Conservation (phyloP, 2,329 filamentous ascomycete genomes). For the Fusarium caatingaense region DNA sequence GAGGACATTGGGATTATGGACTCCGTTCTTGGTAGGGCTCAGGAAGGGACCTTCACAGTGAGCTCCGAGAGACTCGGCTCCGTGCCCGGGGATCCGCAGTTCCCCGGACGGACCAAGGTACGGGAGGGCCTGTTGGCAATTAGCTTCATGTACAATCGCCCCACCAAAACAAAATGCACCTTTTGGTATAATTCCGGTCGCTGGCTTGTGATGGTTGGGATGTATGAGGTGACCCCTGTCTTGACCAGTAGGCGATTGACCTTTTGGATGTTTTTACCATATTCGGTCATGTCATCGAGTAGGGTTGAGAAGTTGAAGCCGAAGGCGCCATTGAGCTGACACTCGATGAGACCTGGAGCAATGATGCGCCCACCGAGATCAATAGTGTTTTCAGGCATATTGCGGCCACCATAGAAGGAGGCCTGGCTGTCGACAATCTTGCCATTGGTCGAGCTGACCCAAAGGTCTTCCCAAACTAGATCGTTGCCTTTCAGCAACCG, state of each 20-base stretch:
- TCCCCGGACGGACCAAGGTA: constrained; percentile 78
- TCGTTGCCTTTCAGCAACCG: constrained; percentile 75
- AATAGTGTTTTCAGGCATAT: constrained; percentile 78
- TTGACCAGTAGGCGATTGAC: constrained; percentile 78
- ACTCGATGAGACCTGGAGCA: constrained; percentile 88
- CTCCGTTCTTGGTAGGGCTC: constrained; percentile 83
- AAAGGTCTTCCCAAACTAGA: constrained; percentile 83
- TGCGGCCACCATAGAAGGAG: constrained; percentile 74
- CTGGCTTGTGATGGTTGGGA: constrained; percentile 88
- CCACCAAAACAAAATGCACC: constrained; percentile 54
- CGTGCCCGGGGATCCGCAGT: constrained; percentile 70
- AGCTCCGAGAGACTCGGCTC: constrained; percentile 87
- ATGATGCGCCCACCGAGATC: constrained; percentile 87
- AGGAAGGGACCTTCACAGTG: constrained; percentile 94
- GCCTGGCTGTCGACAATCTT: constrained; percentile 81
- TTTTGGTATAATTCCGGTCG: constrained; percentile 83
- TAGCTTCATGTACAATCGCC: constrained; percentile 39
- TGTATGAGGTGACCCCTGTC: constrained; percentile 88
- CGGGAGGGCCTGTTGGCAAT: constrained; percentile 69
- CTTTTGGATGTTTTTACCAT: constrained; percentile 76
- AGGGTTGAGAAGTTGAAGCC: constrained; percentile 91
- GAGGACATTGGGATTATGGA: constrained; percentile 82
- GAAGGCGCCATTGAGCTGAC: constrained; percentile 91
- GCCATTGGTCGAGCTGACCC: constrained; percentile 84
- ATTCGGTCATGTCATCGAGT: constrained; percentile 74